Evolutionary conservation across 1,139 yeast genomes (phyloP), one percentile per base, ranked within the genome.

Genomic region (Candida sanyaensis): DNA sequence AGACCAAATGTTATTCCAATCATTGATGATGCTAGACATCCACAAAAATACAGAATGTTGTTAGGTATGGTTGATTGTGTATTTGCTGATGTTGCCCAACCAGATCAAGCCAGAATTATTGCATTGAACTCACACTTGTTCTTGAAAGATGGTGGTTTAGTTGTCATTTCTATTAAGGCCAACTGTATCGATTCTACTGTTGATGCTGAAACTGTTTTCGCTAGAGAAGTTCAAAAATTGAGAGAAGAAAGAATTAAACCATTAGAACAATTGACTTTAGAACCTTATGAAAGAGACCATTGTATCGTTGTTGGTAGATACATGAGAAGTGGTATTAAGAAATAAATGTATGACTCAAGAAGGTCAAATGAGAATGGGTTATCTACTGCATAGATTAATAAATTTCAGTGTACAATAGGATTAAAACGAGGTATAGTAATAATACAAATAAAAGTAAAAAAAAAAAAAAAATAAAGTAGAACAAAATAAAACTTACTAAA

Each of bases 171-270:
- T 64, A 92, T 93, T 77, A 92, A 93, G 84, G 98, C 99, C 63
- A 93, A 93, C 90, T 93, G 98, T 90, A 93, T 93, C 71, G 99
- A 93, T 77, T 93, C 98, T 47, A 93, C 99, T 54, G 97, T 93
- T 53, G 98, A 92, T 70, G 99, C 99, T 59, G 98, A 93, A 81
- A 92, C 97, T 53, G 99, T 93, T 56, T 93, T 93, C 69, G 98
- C 99, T 55, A 90, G 98, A 80, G 99, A 93, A 80, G 98, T 93
- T 53, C 98, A 93, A 77, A 93, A 93, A 76, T 84, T 93, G 77
- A 88, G 98, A 79, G 98, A 92, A 76, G 99, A 93, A 81, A 87
- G 96, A 76, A 88, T 93, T 75, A 93, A 93, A 80, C 99, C 99
- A 58, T 80, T 92, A 68, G 99, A 93, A 78, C 99, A 93, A 81